Base-by-base conservation (phyloP, 108 stramenopile genomes). In the Schizochytrium sp. region DNA sequence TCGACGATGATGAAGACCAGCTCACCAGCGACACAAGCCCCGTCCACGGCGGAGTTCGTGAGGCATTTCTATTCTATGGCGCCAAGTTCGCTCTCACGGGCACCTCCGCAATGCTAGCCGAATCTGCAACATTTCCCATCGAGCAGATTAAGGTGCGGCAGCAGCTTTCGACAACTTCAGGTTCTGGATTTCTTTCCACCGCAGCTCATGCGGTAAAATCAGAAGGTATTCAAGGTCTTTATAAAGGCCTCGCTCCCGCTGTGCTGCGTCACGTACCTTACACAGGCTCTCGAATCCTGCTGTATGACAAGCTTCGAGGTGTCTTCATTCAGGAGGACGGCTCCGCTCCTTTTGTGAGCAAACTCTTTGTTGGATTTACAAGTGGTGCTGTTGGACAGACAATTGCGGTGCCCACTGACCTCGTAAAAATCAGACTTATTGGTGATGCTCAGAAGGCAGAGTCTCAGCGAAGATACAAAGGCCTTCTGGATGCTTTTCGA, bases 51-150 rank as follows among this genome's bases (percentile, higher is more conserved):
- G 28, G 28, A 28, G 28, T 28, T 28, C 28, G 28, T 28, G 28
- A 28, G 28, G 28, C 28, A 28, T 28, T 28, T 38, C 12, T 69
- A 44, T 69, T 44, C 64, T 69, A 69, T 44, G 64, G 19, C 42
- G 44, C 64, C 64, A 69, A 69, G 64, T 69, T 69, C 28, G 64
- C 64, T 38, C 64, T 69, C 64, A 69, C 64, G 64, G 64, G 64
- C 2, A 69, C 64, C 12, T 69, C 64, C 0, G 64, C 64, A 38
- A 69, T 69, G 64, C 40, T 69, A 44, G 64, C 64, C 42, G 64
- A 69, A 44, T 44, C 64, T 8, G 64, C 64, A 8, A 69, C 64
- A 8, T 69, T 69, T 0, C 64, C 64, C 12, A 69, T 69, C 64
- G 64, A 69, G 28, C 64, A 69, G 28, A 15, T 69, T 15, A 69